Percentiles rank a stretch among this genome's conserved stretches.
phyloP scores from a whole-genome alignment of 169 alveolate species.

The Eimeria sp. region DNA sequence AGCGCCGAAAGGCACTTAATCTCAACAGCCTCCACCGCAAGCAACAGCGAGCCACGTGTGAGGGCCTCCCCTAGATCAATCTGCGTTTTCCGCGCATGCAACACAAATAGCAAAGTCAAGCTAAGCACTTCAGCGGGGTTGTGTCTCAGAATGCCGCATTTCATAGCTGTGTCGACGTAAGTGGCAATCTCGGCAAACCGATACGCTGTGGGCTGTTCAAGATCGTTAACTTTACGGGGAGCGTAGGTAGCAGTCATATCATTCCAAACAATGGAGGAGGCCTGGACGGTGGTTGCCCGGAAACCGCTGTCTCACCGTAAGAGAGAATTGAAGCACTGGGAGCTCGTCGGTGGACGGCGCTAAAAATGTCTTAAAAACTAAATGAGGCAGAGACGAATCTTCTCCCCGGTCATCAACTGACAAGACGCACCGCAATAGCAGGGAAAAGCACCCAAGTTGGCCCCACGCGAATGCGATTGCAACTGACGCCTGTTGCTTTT shows the following conservation, averaged over 20 bases:
- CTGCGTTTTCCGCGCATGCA: constrained; percentile 12
- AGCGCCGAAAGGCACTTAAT: constrained; percentile 54
- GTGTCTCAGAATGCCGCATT: background rate
- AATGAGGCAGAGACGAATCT: constrained; percentile 37
- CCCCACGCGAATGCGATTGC: constrained; percentile 1
- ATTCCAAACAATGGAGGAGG: background rate
- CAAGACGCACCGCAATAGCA: background rate
- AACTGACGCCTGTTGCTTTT: background rate
- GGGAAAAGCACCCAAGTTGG: background rate
- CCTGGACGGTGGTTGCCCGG: background rate
- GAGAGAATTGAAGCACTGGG: constrained; percentile 38
- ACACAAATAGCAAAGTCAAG: background rate
- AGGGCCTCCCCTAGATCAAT: constrained; percentile 66
- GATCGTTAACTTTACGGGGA: background rate
- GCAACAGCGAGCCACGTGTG: constrained; percentile 76
- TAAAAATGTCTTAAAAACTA: constrained; percentile 36
- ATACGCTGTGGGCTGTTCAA: background rate
- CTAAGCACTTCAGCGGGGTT: background rate
- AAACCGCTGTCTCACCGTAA: background rate
- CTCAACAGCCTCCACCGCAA: constrained; percentile 54
- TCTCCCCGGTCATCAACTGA: constrained; percentile 17
- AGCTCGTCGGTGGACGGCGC: constrained; percentile 33
- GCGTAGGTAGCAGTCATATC: background rate
- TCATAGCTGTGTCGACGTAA: background rate
- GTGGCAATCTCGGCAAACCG: background rate